These are phyloP conservation scores for Cucurbita maxima DNA, from an alignment of 306 rosid genomes.

Conservation along the genomic window DNA sequence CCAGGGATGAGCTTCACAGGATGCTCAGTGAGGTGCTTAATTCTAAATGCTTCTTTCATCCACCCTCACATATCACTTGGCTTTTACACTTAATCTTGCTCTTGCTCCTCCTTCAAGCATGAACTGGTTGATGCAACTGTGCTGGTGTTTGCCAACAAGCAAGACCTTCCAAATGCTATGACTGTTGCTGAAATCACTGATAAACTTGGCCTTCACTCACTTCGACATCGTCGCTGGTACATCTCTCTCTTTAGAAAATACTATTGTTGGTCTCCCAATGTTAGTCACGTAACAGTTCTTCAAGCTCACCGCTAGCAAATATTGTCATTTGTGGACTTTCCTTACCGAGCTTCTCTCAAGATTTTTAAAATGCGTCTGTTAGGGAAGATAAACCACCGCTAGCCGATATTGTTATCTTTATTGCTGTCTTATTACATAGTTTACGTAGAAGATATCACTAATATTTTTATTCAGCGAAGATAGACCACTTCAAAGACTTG, in stretches of 20 bases:
- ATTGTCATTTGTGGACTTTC: too few species aligned
- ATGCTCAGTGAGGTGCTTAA: conserved; percentile 73
- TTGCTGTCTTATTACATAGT: too few species aligned
- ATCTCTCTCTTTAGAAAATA: background rate
- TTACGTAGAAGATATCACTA: background rate
- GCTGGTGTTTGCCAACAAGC: conserved; percentile 49
- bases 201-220: conserved; percentile 71
- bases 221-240: conserved; percentile 74
- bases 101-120: conserved; percentile 22
- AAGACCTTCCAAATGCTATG: conserved; percentile 51
- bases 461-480: background rate
- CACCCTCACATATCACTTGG: background rate
- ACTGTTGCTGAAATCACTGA: conserved; percentile 68
- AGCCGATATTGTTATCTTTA: too few species aligned
- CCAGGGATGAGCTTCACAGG: conserved; percentile 67
- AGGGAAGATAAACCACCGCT: too few species aligned
- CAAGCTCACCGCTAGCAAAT: too few species aligned
- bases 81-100: too few species aligned
- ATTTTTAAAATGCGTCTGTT: too few species aligned
- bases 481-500: background rate
- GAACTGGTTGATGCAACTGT: conserved; percentile 49
- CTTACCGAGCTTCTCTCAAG: too few species aligned
- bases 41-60: background rate
- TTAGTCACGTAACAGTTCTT: background rate
- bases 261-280: background rate